These are phyloP conservation scores for Ettlia oleoabundans DNA, from an alignment of 139 green algal species.

Conservation along the genomic window DNA sequence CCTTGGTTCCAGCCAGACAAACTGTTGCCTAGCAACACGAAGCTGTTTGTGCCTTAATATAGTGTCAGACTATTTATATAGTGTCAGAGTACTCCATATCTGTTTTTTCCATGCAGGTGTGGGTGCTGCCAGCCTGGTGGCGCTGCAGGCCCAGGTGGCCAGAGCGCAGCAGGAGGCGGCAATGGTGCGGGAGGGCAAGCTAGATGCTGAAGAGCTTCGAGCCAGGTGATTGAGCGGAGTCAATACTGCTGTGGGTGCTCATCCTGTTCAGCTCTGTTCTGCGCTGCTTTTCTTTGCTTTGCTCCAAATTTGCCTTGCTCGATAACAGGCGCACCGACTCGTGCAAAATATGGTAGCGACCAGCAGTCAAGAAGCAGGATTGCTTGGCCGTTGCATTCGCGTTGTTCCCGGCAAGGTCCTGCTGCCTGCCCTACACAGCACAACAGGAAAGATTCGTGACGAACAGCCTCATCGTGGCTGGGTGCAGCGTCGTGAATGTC, in stretches of 20 bases:
- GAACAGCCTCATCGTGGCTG: too few relatives aligned
- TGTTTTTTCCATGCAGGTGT: slow-evolving; percentile 58
- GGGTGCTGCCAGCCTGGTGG: slow-evolving; percentile 63
- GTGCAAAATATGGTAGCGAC: not conserved
- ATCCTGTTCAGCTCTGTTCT: too few relatives aligned
- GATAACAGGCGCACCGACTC: not conserved
- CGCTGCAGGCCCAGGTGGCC: slow-evolving; percentile 81
- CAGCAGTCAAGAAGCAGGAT: too few relatives aligned
- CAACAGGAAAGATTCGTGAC: not conserved
- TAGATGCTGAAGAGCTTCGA: slow-evolving; percentile 34
- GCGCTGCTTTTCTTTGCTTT: not conserved
- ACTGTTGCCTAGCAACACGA: too few relatives aligned
- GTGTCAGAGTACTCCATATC: not conserved
- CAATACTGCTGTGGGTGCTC: too few relatives aligned
- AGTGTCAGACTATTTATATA: too few relatives aligned
- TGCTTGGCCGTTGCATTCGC: too few relatives aligned
- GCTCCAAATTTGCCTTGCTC: not conserved
- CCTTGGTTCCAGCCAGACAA: too few relatives aligned
- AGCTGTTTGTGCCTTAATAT: too few relatives aligned
- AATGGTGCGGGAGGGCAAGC: slow-evolving; percentile 43
- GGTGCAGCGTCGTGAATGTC: too few relatives aligned
- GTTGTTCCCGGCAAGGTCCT: too few relatives aligned
- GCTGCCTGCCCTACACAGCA: too few relatives aligned
- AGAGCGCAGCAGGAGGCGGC: slow-evolving; percentile 65
- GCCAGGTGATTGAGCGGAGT: slow-evolving; percentile 18